phyloP scores from a whole-genome alignment of 352 stramenopile genomes.

The Phytopythium ostracodes region DNA sequence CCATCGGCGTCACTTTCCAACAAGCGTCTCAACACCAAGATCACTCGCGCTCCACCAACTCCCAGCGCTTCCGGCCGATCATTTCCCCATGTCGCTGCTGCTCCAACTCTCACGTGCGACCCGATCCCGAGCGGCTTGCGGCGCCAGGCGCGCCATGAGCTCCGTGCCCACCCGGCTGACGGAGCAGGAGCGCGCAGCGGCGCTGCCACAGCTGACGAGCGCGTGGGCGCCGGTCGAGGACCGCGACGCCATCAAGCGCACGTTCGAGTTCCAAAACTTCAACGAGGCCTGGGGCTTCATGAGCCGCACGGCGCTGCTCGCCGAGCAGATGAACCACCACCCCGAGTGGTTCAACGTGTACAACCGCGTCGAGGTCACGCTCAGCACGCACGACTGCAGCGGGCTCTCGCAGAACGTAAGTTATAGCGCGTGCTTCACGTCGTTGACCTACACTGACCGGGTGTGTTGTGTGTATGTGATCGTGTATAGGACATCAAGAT shows the following conservation, averaged over 20 bases:
- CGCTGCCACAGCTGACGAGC: constrained; percentile 37
- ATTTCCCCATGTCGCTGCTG: background rate
- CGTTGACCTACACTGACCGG: background rate
- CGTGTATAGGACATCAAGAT: constrained; percentile 50
- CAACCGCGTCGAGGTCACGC: constrained; percentile 95
- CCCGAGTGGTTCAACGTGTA: constrained; percentile 99
- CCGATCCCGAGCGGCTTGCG: background rate
- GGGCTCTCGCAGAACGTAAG: constrained; percentile 90
- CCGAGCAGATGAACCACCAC: constrained; percentile 94
- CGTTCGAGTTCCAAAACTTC: constrained; percentile 86
- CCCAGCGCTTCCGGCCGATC: background rate
- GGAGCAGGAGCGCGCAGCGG: constrained; percentile 32
- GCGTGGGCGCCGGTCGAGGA: constrained; percentile 48
- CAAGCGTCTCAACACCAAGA: background rate
- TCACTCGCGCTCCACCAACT: too few relatives aligned
- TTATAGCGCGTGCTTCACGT: background rate
- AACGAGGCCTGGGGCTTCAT: constrained; percentile 81
- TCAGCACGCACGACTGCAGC: constrained; percentile 95
- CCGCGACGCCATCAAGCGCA: constrained; percentile 80
- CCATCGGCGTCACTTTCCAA: background rate
- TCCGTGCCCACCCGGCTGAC: constrained; percentile 44
- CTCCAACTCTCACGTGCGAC: background rate
- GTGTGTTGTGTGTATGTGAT: background rate
- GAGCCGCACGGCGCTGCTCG: constrained; percentile 60
- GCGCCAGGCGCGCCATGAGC: constrained; percentile 11